Evolutionary conservation across 2,329 filamentous ascomycete species (phyloP).

Genomic region (Claviceps cyperi): DNA sequence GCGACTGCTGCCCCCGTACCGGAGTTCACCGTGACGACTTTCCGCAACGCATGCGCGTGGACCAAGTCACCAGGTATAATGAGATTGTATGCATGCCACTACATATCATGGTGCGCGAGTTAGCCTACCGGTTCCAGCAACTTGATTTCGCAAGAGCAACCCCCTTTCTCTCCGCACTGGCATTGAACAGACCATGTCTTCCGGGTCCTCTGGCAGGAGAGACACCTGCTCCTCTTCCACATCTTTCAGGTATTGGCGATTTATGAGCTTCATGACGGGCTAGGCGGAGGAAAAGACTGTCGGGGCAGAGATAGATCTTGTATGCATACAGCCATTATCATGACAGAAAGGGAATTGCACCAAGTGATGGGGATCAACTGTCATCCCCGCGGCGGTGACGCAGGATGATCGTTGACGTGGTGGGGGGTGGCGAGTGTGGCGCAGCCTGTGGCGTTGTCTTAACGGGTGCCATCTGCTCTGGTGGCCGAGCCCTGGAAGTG

Average conservation of each 20-base stretch:
- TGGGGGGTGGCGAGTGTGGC: slow-evolving; percentile 6
- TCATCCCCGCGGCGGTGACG: too few relatives aligned
- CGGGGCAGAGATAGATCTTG: not conserved
- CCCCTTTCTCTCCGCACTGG: not conserved
- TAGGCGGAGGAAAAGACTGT: not conserved
- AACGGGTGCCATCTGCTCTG: too few relatives aligned
- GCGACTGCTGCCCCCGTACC: slow-evolving; percentile 34
- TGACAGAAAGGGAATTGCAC: not conserved
- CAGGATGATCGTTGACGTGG: not conserved
- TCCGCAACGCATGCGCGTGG: slow-evolving; percentile 40
- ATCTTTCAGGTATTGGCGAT: slow-evolving; percentile 22
- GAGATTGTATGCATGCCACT: slow-evolving; percentile 49
- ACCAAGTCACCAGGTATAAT: slow-evolving; percentile 39
- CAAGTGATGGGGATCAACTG: too few relatives aligned
- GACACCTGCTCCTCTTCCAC: slow-evolving; percentile 27
- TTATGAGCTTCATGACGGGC: slow-evolving; percentile 25
- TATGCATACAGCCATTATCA: not conserved
- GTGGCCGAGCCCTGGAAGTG: too few relatives aligned
- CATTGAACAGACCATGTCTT: slow-evolving; percentile 27
- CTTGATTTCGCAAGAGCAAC: not conserved
- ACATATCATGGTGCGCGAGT: not conserved
- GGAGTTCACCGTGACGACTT: slow-evolving; percentile 34
- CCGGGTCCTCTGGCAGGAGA: slow-evolving; percentile 29
- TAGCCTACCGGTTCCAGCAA: slow-evolving; percentile 3
- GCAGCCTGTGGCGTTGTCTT: not conserved